Conservation (phyloP, 345 rosid species). For the Salix dunnii region DNA sequence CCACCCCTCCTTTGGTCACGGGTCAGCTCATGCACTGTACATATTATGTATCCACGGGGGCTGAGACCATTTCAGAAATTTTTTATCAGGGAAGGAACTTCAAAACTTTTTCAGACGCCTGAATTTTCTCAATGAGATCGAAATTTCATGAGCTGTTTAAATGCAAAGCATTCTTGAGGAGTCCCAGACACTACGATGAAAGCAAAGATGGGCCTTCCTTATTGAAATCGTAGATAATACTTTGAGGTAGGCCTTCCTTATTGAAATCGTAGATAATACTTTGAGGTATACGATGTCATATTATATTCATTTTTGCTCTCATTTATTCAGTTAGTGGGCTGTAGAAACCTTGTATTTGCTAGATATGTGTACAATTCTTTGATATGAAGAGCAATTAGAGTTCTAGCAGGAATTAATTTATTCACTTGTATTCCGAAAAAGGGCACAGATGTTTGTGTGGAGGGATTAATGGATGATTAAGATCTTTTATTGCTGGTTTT, state of each 20-base stretch:
- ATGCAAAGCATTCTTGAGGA: neutral
- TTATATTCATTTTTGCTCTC: constrained; percentile 23
- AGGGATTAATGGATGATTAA: neutral
- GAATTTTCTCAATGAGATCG: neutral
- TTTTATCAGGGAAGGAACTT: constrained; percentile 7
- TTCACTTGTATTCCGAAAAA: neutral
- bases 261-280: constrained; percentile 31
- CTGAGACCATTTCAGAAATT: neutral
- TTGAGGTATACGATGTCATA: constrained; percentile 38
- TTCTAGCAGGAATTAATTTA: constrained; percentile 25
- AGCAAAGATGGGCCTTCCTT: neutral
- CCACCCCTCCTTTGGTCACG: neutral
- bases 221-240: constrained; percentile 31
- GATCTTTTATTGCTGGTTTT: constrained; percentile 11
- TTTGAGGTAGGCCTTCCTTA: constrained; percentile 27
- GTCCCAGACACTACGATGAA: neutral
- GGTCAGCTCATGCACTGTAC: constrained; percentile 24
- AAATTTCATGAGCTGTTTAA: constrained; percentile 18
- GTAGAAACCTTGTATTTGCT: constrained; percentile 20
- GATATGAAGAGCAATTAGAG: constrained; percentile 16
- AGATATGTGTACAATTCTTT: constrained; percentile 28
- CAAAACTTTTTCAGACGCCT: constrained; percentile 1
- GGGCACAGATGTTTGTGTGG: neutral
- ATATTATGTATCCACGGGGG: constrained; percentile 20
- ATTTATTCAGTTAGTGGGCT: constrained; percentile 26